Conservation (phyloP, 495 filamentous ascomycete species). For the Penicillium diatomitis region DNA sequence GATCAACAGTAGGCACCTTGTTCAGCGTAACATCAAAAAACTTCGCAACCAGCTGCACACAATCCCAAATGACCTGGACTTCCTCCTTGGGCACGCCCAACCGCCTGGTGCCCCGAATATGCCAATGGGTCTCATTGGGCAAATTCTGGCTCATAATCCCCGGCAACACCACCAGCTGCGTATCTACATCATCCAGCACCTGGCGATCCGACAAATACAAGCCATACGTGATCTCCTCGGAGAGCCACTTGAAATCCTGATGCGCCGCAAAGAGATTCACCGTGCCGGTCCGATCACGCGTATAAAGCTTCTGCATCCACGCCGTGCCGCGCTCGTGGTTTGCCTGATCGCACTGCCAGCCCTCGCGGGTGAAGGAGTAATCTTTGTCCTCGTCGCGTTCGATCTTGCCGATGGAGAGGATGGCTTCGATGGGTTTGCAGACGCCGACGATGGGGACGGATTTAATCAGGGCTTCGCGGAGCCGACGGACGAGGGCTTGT, state of each 20-base stretch:
- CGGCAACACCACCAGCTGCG: slow-evolving; percentile 45
- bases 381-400: slow-evolving; percentile 45
- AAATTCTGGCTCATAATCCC: slow-evolving; percentile 54
- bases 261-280: slow-evolving; percentile 40
- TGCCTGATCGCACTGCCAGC: slow-evolving; percentile 34
- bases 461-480: slow-evolving; percentile 46
- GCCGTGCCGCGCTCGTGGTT: slow-evolving; percentile 36
- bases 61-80: slow-evolving; percentile 35
- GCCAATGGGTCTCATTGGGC: slow-evolving; percentile 44
- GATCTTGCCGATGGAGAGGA: slow-evolving; percentile 37
- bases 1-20: slow-evolving; percentile 41
- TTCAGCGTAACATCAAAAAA: slow-evolving; percentile 29
- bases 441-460: slow-evolving; percentile 42
- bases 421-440: slow-evolving; percentile 43
- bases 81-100: slow-evolving; percentile 43
- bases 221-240: slow-evolving; percentile 45
- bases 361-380: slow-evolving; percentile 35
- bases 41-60: slow-evolving; percentile 28
- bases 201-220: slow-evolving; percentile 46
- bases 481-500: slow-evolving; percentile 38
- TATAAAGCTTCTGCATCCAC: slow-evolving; percentile 38
- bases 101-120: slow-evolving; percentile 45
- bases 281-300: slow-evolving; percentile 26
- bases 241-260: slow-evolving; percentile 37
- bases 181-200: slow-evolving; percentile 43